These are phyloP conservation scores for Vigna mungo DNA, from an alignment of 306 rosid genomes.

Conservation along the genomic window DNA sequence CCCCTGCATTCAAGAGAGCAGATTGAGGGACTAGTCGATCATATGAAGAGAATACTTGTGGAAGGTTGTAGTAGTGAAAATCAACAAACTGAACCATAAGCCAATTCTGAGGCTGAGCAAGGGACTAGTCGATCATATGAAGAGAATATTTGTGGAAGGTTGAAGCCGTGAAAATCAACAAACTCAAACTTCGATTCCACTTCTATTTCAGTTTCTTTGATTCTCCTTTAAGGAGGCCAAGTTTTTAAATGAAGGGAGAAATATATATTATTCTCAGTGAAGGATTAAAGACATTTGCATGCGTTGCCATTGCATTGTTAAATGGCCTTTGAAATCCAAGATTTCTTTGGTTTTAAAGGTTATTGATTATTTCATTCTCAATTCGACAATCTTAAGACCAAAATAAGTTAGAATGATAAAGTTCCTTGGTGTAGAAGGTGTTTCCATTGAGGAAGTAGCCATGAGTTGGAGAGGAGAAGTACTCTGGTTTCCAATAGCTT, in stretches of 20 bases:
- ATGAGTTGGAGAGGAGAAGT: too few species aligned
- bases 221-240: not conserved
- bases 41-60: constrained; percentile 76
- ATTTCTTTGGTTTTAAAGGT: constrained; percentile 10
- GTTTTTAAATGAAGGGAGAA: not conserved
- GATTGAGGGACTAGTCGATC: constrained; percentile 65
- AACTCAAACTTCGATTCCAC: constrained; percentile 9
- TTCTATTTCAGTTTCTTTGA: constrained; percentile 31
- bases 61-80: constrained; percentile 48
- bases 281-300: not conserved
- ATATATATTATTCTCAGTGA: not conserved
- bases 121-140: constrained; percentile 68
- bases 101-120: constrained; percentile 16
- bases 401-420: not conserved
- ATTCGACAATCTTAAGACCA: not conserved
- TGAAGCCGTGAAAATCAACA: constrained; percentile 41
- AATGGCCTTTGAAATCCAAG: not conserved
- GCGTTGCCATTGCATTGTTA: not conserved
- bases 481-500: too few species aligned
- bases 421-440: too few species aligned
- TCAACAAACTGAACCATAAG: constrained; percentile 43
- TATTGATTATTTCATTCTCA: constrained; percentile 13
- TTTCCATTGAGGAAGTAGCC: too few species aligned
- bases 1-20: constrained; percentile 91
- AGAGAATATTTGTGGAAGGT: constrained; percentile 65